Conservation (phyloP, 164 flowering plant species). For the Hamamelis virginiana region DNA sequence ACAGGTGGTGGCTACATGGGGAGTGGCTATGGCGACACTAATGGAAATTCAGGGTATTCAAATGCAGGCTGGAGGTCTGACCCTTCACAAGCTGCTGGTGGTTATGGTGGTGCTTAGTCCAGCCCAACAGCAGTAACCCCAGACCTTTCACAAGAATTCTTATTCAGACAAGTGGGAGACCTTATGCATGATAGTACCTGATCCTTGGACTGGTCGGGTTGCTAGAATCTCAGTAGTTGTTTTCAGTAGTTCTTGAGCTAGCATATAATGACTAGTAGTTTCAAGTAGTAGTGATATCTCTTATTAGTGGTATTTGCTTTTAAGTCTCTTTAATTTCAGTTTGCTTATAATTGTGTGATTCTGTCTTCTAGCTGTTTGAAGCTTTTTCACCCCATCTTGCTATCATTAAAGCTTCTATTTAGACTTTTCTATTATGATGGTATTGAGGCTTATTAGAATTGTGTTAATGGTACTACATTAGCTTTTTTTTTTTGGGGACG, state of each 20-base stretch:
- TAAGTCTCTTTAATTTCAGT: slow-evolving; percentile 7
- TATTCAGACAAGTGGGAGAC: background rate
- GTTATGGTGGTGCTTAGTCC: slow-evolving; percentile 3
- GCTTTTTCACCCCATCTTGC: background rate
- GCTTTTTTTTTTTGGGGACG: too few relatives aligned
- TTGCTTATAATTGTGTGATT: background rate
- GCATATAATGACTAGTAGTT: slow-evolving; percentile 9
- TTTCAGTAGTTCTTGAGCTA: slow-evolving; percentile 6
- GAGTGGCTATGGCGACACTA: slow-evolving; percentile 4
- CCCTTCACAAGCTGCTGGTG: background rate
- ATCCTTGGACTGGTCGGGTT: slow-evolving; percentile 2
- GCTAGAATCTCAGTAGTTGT: slow-evolving; percentile 14
- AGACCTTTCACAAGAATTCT: background rate
- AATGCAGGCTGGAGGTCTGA: slow-evolving; percentile 2
- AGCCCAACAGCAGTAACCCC: background rate
- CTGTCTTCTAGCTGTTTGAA: background rate
- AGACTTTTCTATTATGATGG: background rate
- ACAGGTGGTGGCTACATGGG: slow-evolving; percentile 11
- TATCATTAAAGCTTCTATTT: background rate
- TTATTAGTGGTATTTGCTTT: slow-evolving; percentile 4
- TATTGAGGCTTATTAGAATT: background rate
- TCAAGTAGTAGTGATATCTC: slow-evolving; percentile 2
- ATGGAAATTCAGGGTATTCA: slow-evolving; percentile 3
- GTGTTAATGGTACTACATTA: background rate
- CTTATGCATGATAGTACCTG: background rate